Percentiles rank a stretch among this genome's conserved stretches.
Conservation (phyloP, 441 rosid genomes). For the Euphorbia celastroides region DNA sequence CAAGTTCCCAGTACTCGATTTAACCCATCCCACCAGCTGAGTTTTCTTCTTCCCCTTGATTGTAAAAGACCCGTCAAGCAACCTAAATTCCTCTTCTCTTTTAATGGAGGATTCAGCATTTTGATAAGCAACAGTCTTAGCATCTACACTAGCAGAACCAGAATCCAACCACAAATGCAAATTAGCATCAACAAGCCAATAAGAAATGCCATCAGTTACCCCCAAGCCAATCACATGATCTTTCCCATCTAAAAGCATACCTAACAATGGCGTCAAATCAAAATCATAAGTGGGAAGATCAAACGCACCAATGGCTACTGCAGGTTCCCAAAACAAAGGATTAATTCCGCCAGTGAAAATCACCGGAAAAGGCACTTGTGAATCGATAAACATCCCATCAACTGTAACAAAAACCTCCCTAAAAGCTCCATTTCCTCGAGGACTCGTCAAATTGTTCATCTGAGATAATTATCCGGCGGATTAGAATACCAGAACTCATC, state of each 20-base stretch:
- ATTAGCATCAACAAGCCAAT: slow-evolving; percentile 85
- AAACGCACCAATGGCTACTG: slow-evolving; percentile 70
- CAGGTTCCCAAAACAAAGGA: slow-evolving; percentile 80
- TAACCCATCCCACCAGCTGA: slow-evolving; percentile 60
- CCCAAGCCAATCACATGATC: slow-evolving; percentile 50
- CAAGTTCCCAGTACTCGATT: slow-evolving; percentile 52
- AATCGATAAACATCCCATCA: slow-evolving; percentile 62
- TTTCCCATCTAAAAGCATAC: slow-evolving; percentile 52
- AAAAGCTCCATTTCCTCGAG: slow-evolving; percentile 68
- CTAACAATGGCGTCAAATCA: slow-evolving; percentile 70
- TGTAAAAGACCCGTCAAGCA: slow-evolving; percentile 56
- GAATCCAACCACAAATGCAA: slow-evolving; percentile 74
- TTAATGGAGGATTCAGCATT: slow-evolving; percentile 28
- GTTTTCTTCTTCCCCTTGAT: slow-evolving; percentile 47
- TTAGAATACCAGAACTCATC: slow-evolving; percentile 96
- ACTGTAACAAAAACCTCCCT: slow-evolving; percentile 61
- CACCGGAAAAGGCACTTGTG: slow-evolving; percentile 73
- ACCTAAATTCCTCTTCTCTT: slow-evolving; percentile 29
- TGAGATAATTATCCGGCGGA: slow-evolving; percentile 61
- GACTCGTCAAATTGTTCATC: slow-evolving; percentile 47
- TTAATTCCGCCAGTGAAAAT: slow-evolving; percentile 79
- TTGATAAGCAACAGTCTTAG: slow-evolving; percentile 28
- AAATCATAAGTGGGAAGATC: slow-evolving; percentile 63
- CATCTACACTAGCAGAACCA: slow-evolving; percentile 29
- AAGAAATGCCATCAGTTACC: slow-evolving; percentile 51